Evolutionary conservation across 2,329 filamentous ascomycete species (phyloP), one percentile per base, ranked within the genome.

Genomic region (Ilyonectria destructans): DNA sequence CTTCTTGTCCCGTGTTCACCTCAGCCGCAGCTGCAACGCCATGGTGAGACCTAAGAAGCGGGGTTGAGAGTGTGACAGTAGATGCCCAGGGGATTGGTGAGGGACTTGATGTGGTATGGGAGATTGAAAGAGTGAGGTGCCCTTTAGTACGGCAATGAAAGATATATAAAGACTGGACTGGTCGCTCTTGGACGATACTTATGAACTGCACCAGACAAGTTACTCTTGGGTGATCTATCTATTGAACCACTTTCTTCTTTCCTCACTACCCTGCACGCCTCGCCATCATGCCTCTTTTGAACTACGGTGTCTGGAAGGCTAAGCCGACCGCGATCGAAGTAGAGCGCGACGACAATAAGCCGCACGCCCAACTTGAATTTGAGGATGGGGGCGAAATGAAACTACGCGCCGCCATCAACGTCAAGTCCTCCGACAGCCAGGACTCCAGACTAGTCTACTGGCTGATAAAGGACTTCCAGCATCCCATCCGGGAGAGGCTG

Each of bases 261-360:
- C 6, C 9, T 21, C 9, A 15, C 31, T 40, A 33, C 31, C n/a
- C 31, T 19, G 6, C 17, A 29, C 6, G 13, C 29, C 19, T 7
- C 15, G 12, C 46, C 12, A 60, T 9, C 17, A 65, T 69, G 66
- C 66, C 66, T 43, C 40, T 69, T 51, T 19, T 31, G 12, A 58
- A 69, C 37, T 69, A 69, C 31, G 66, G 66, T 17, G 66, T 69
- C 15, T 69, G 66, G 66, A 62, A 62, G 43, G 66, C 66, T 12
- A 65, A 46, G 23, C 46, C 58, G 6, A 58, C 33, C 35, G 21
- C 29, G 8, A 45, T 62, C n/a, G 55, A 45, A 29, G 52, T 62
- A 15, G 55, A 45, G 29, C 45, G 48, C 26, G 61, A 68, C 31
- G 4, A 29, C 17, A 17, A 29, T 8, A 57, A 57, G 37, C 66